Base-by-base conservation (phyloP, 1,284 basidiomycete species). In the Rugosomyces carneus region DNA sequence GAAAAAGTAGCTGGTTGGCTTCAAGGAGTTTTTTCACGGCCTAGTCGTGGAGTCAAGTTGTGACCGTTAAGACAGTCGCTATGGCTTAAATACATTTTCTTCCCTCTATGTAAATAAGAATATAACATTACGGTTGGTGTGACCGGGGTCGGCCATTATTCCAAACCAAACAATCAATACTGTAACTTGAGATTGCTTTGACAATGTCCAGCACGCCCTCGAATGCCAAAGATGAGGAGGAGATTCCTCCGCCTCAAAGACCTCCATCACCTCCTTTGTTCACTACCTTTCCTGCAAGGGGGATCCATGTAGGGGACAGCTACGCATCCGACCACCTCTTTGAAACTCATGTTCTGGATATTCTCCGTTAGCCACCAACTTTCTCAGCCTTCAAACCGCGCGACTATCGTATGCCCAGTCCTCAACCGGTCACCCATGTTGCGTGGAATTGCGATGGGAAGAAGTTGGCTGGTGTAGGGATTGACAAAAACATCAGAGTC, bases 401-500 rank as follows among this genome's bases (percentile, higher is more conserved):
- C 57, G 84, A 88, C 59, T 72, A 81, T 49, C 75, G 81, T n/a
- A 75, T 85, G 50, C 66, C 77, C 2, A 78, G 76, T 38, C 60
- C 74, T 8, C 78, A 82, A 52, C 70, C 76, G 0, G 82, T 87
- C 70, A 82, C 72, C 40, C 83, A 86, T 58, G 77, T 88, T 41
- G 82, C 84, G 0, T 89, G 86, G 86, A 89, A 72, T 56, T 88
- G 84, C 56, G 86, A 89, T 59, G 86, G 86, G 8, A 81, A 81
- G 64, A 81, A 83, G 49, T 66, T 89, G 11, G 84, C 81, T 6
- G 84, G 79, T 11, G 85, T 85, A 2, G 86, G 87, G 1, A 78
- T 87, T 39, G 87, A 89, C 67, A 86, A 82, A 59, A 65, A 68
- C n/a, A 78, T 80, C n/a, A 69, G 86, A 50, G 63, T 89, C 19